Percentiles rank a stretch among this genome's conserved stretches.
Evolutionary conservation across 202 grass and related monocot genomes (phyloP).

Genomic region (Hordeum pubiflorum): DNA sequence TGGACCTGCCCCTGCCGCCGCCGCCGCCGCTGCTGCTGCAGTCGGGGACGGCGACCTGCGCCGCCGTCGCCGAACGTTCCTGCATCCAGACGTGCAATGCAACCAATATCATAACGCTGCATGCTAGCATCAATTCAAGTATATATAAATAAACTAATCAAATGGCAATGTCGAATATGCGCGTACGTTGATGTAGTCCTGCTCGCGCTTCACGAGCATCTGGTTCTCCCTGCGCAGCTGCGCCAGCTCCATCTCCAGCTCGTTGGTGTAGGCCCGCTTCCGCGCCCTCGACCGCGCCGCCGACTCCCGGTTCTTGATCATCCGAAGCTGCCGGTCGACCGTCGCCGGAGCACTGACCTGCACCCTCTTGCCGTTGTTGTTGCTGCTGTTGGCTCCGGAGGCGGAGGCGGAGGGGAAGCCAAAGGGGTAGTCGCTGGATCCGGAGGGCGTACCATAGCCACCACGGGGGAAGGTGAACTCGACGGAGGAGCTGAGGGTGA

Average conservation of each 20-base stretch:
- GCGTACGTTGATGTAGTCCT: slow-evolving; percentile 12
- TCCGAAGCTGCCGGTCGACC: slow-evolving; percentile 22
- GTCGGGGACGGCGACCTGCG: not conserved
- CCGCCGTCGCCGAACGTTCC: slow-evolving; percentile 12
- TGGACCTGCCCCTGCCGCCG: not conserved
- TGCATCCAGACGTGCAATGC: not conserved
- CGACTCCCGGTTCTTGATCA: slow-evolving; percentile 57
- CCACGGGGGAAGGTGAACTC: slow-evolving; percentile 22
- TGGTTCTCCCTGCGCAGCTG: slow-evolving; percentile 15
- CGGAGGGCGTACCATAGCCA: not conserved
- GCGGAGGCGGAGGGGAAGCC: not conserved
- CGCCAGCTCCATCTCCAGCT: slow-evolving; percentile 21
- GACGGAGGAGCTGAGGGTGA: slow-evolving; percentile 29
- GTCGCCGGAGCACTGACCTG: not conserved
- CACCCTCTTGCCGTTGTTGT: not conserved
- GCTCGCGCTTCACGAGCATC: slow-evolving; percentile 10
- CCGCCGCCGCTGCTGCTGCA: not conserved
- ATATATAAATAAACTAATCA: not conserved
- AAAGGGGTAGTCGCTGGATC: slow-evolving; percentile 5
- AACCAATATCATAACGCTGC: not conserved
- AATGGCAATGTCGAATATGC: not conserved
- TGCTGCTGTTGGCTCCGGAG: not conserved
- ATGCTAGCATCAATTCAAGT: not conserved
- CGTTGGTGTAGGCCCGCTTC: slow-evolving; percentile 34
- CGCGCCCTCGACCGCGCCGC: slow-evolving; percentile 36